Base-by-base conservation (phyloP, 257 asterid species). In the Solanum arcanum region DNA sequence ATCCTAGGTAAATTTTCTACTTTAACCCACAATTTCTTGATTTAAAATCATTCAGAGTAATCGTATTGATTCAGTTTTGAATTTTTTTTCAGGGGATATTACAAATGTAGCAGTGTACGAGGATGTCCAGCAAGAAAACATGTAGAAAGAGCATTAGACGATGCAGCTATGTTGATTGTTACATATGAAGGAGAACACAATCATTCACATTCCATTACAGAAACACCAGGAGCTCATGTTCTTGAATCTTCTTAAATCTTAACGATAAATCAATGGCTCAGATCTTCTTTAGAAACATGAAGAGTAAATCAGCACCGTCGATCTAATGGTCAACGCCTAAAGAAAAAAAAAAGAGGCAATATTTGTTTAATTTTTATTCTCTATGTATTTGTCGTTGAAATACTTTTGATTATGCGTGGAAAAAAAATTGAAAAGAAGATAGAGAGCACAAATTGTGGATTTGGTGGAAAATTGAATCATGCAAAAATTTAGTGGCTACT, bases 101-200 rank as follows among this genome's bases (percentile, higher is more conserved):
- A 94, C 91, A 94, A 92, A 77, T 94, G 97, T 72, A 94, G 97
- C 56, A 94, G 97, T 33, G 89, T 94, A 60, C 76, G 95, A 89
- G 97, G 97, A 25, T 94, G 97, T 73, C 94, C 97, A 78, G 97
- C 97, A 35, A 89, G 95, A 35, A 94, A 94, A 87, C 97, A 94
- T 83, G 97, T 94, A 84, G 97, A 94, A 21, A 83, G 95, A 88
- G 95, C 97, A 21, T 90, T 93, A 69, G 97, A 94, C 16, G 97
- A 94, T 73, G 90, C 94, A 60, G 83, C 92, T 13, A 94, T 94
- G 97, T 87, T 94, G 44, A 93, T 92, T 35, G 97, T 94, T 29
- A 94, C 97, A 0, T 93, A 94, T 23, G 97, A 94, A 88, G 97
- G 92, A 52, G 94, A 94, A n/a, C 97, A 94, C 90, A 92, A 87